Base-by-base conservation (phyloP, 441 rosid genomes). In the Pelargonium exstipulatum region DNA sequence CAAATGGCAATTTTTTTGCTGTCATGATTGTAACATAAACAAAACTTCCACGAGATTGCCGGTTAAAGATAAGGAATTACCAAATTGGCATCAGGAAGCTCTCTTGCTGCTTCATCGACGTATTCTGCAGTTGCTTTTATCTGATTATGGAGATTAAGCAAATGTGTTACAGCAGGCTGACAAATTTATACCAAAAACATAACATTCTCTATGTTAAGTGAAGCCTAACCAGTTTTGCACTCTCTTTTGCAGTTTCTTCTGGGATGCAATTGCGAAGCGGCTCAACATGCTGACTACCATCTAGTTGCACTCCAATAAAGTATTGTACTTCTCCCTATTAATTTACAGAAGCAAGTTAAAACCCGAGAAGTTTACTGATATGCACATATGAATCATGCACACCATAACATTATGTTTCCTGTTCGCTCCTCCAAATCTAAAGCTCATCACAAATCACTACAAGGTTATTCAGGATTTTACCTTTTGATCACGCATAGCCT, bases 401-500 rank as follows among this genome's bases (percentile, higher is more conserved):
- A 9, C 6, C 58, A 51, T 14, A n/a, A 18, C 18, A 14, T 51
- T 4, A n/a, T n/a, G 58, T n/a, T 49, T n/a, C 14, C 53, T 0
- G 57, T n/a, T 49, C 7, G 14, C 53, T 9, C 53, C 13, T 46
- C 14, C 53, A 46, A n/a, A n/a, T 5, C 32, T 26, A 26, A 26
- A 26, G 32, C 32, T 10, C 69, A 42, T 10, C 7, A 17, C 14
- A 51, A 0, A 10, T 12, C 6, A 17, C 17, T 51, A 4, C 10
- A n/a, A n/a, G 7, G 2, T 49, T 49, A n/a, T 71, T 8, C 22
- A 43, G 13, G 32, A 58, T 37, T 73, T 9, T 76, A 94, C 99
- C 96, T 95, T 95, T 67, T 92, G 99, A 81, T 95, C 99, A 83
- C 99, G 98, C 97, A 92, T 95, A 77, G 99, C 97, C 83, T 95